A percentile compares a stretch with the other conserved stretches of the same genome.
These are phyloP conservation scores for Neophaeococcomyces aloes DNA, from an alignment of 2,329 filamentous ascomycete species.

Conservation along the genomic window DNA sequence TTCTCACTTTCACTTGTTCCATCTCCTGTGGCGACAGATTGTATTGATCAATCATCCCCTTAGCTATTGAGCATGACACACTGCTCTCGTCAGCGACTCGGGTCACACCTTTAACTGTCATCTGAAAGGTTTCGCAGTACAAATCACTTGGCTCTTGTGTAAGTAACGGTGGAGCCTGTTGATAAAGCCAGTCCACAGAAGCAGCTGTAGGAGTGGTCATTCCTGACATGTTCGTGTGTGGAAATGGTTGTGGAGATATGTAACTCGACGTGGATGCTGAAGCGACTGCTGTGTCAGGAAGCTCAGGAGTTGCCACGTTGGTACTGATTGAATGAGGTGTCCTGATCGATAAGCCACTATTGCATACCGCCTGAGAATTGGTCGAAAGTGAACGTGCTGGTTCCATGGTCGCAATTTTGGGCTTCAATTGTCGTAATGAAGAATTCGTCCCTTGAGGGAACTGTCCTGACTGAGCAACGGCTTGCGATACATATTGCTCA, in stretches of 20 bases:
- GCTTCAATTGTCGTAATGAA: slow-evolving; percentile 6
- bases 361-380: background rate
- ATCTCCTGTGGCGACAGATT: slow-evolving; percentile 28
- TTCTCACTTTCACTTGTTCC: slow-evolving; percentile 27
- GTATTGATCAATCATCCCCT: slow-evolving; percentile 30
- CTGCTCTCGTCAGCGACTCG: slow-evolving; percentile 20
- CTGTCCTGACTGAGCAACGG: background rate
- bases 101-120: background rate
- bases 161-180: slow-evolving; percentile 1
- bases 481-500: slow-evolving; percentile 9
- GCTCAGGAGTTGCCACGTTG: no score
- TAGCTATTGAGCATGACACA: slow-evolving; percentile 31
- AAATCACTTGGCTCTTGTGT: slow-evolving; percentile 7
- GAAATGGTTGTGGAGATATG: background rate
- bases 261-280: background rate
- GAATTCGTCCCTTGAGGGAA: slow-evolving; percentile 5
- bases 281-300: background rate
- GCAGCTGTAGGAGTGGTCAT: background rate
- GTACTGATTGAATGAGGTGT: background rate
- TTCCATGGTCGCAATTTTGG: background rate
- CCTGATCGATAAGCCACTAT: background rate
- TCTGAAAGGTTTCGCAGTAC: background rate
- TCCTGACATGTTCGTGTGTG: background rate
- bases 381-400: background rate
- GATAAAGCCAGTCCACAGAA: slow-evolving; percentile 5